phyloP scores from a whole-genome alignment of 768 basidiomycete genomes.

The Infundibulicybe gibba region DNA sequence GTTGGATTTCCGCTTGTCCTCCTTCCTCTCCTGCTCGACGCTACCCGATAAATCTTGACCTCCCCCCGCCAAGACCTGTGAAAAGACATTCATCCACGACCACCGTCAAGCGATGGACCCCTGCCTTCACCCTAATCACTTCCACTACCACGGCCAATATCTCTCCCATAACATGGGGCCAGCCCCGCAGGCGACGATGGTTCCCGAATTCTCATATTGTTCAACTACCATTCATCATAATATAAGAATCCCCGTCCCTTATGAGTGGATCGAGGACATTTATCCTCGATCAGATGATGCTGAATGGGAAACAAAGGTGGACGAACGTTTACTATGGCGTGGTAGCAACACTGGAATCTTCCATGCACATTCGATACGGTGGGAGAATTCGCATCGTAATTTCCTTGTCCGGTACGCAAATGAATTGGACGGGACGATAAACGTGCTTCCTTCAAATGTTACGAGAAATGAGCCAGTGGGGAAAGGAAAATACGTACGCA shows the following conservation, averaged over 20 bases:
- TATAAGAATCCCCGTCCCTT: slow-evolving; percentile 35
- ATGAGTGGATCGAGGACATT: slow-evolving; percentile 30
- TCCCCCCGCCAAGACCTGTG: slow-evolving; percentile 23
- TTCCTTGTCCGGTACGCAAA: slow-evolving; percentile 34
- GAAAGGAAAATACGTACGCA: slow-evolving; percentile 23
- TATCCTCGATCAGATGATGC: slow-evolving; percentile 38
- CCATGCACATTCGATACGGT: slow-evolving; percentile 27
- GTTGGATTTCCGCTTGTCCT: slow-evolving; percentile 38
- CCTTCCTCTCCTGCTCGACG: slow-evolving; percentile 33
- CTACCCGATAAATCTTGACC: slow-evolving; percentile 27
- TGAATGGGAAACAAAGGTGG: slow-evolving; percentile 52
- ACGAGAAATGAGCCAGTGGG: slow-evolving; percentile 28
- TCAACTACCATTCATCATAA: slow-evolving; percentile 41
- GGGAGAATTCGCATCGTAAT: slow-evolving; percentile 39
- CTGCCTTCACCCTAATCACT: slow-evolving; percentile 40
- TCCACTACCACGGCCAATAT: slow-evolving; percentile 50
- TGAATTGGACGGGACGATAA: slow-evolving; percentile 30
- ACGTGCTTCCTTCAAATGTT: slow-evolving; percentile 31
- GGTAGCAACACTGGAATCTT: slow-evolving; percentile 60
- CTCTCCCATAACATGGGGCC: slow-evolving; percentile 46
- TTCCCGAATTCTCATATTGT: slow-evolving; percentile 50
- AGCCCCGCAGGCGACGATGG: slow-evolving; percentile 30
- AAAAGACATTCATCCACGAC: slow-evolving; percentile 48
- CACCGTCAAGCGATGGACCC: slow-evolving; percentile 47
- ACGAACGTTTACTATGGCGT: slow-evolving; percentile 55